Percentiles rank a stretch among this genome's conserved stretches.
Conservation (phyloP, 768 basidiomycete species). For the Agaricus bisporus region DNA sequence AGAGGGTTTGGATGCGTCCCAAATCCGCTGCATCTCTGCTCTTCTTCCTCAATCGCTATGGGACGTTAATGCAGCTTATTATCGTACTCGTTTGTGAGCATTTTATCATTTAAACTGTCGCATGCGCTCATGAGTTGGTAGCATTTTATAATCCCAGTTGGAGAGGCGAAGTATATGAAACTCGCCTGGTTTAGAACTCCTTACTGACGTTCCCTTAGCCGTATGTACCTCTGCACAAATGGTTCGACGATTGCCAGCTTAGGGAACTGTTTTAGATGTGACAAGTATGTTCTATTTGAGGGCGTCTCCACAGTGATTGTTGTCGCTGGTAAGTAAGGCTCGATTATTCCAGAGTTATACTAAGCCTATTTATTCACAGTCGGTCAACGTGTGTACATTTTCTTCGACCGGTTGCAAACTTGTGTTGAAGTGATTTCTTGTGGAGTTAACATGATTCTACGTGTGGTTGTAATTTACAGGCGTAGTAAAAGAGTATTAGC, state of each 20-base stretch:
- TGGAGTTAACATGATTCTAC: slow-evolving; percentile 26
- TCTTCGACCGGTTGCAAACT: too few relatives aligned
- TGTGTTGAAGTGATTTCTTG: background rate
- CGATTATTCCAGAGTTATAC: background rate
- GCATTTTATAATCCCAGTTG: slow-evolving; percentile 21
- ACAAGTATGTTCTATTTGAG: slow-evolving; percentile 22
- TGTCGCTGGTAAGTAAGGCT: slow-evolving; percentile 12
- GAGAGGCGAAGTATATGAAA: slow-evolving; percentile 14
- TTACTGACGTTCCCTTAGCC: background rate
- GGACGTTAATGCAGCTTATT: slow-evolving; percentile 22
- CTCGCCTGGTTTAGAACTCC: too few relatives aligned
- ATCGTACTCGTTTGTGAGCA: slow-evolving; percentile 18
- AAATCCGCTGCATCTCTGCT: slow-evolving; percentile 19
- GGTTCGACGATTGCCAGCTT: background rate
- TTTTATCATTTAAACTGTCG: too few relatives aligned
- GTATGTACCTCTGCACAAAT: background rate
- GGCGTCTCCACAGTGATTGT: slow-evolving; percentile 21
- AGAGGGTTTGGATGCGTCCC: slow-evolving; percentile 23
- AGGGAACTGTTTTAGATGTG: slow-evolving; percentile 13
- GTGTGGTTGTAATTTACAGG: slow-evolving; percentile 23
- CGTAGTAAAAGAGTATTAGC: slow-evolving; percentile 14
- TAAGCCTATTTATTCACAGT: background rate
- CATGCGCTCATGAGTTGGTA: background rate
- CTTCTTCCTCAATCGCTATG: slow-evolving; percentile 25
- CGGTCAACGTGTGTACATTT: slow-evolving; percentile 11